Percentiles rank a stretch among this genome's conserved stretches.
phyloP scores from a whole-genome alignment of 78 protist genomes.

The Andalucia godoyi region DNA sequence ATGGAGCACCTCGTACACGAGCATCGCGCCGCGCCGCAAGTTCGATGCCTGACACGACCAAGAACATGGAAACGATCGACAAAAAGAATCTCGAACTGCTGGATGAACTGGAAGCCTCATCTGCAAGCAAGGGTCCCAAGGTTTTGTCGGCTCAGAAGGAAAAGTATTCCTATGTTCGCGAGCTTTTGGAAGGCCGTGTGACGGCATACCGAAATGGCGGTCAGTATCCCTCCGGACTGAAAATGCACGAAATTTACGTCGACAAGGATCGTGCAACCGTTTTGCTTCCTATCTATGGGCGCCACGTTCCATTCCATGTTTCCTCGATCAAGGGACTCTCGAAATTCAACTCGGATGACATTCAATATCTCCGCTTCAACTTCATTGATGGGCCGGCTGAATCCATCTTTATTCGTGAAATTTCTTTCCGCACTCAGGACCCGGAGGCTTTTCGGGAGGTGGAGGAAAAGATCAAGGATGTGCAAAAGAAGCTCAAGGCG shows the following conservation, averaged over 20 bases:
- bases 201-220: not conserved
- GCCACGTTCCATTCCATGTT: slow-evolving; percentile 79
- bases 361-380: slow-evolving; percentile 50
- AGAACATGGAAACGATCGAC: not conserved
- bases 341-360: slow-evolving; percentile 37
- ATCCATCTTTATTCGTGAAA: slow-evolving; percentile 54
- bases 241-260: slow-evolving; percentile 28
- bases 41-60: too few relatives aligned
- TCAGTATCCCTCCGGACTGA: not conserved
- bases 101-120: not conserved
- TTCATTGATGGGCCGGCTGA: slow-evolving; percentile 41
- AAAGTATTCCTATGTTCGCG: not conserved
- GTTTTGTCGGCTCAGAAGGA: too few relatives aligned
- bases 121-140: not conserved
- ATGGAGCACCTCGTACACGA: too few relatives aligned
- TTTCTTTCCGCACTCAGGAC: slow-evolving; percentile 40
- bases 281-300: slow-evolving; percentile 71
- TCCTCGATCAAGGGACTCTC: slow-evolving; percentile 55
- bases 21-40: too few relatives aligned
- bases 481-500: slow-evolving; percentile 40
- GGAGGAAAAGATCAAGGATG: slow-evolving; percentile 42
- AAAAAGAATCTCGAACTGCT: slow-evolving; percentile 1
- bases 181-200: not conserved
- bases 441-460: not conserved
- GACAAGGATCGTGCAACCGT: slow-evolving; percentile 49